Conservation (phyloP, 352 stramenopile genomes). For the Phytophthora cactorum region DNA sequence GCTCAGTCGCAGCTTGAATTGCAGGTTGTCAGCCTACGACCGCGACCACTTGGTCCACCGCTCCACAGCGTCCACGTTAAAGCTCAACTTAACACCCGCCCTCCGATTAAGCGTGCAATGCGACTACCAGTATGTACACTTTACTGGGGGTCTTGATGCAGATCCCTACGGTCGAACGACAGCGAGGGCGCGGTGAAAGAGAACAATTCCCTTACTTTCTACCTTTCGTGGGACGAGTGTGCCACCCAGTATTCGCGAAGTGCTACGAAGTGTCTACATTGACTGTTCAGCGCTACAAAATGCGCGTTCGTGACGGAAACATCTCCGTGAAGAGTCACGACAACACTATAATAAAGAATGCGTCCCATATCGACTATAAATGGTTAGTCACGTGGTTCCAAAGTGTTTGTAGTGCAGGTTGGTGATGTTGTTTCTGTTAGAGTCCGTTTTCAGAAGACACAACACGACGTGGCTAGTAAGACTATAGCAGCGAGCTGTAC, state of each 20-base stretch:
- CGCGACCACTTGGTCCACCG: too few species aligned
- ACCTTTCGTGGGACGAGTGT: conserved; percentile 1
- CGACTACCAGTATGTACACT: too few species aligned
- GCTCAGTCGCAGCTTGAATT: too few species aligned
- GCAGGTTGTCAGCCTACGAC: too few species aligned
- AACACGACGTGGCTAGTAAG: background rate
- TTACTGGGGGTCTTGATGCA: too few species aligned
- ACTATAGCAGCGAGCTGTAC: conserved; percentile 14
- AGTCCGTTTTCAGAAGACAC: background rate
- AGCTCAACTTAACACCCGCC: too few species aligned
- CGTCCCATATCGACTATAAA: background rate
- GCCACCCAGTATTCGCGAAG: conserved; percentile 2
- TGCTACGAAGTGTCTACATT: conserved; percentile 1
- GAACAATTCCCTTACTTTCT: background rate
- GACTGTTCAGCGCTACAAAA: conserved; percentile 17
- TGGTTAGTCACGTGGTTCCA: conserved; percentile 9
- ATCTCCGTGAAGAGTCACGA: background rate
- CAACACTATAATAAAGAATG: conserved; percentile 16
- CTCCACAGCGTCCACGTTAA: too few species aligned
- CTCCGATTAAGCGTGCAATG: too few species aligned
- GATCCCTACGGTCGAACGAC: too few species aligned
- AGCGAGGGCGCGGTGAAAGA: too few species aligned
- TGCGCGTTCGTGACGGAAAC: background rate
- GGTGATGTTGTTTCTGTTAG: conserved; percentile 10
- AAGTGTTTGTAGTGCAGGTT: too few species aligned